Evolutionary conservation across 2,329 filamentous ascomycete genomes (phyloP), one percentile per base, ranked within the genome.

Genomic region (Camillea tinctor): DNA sequence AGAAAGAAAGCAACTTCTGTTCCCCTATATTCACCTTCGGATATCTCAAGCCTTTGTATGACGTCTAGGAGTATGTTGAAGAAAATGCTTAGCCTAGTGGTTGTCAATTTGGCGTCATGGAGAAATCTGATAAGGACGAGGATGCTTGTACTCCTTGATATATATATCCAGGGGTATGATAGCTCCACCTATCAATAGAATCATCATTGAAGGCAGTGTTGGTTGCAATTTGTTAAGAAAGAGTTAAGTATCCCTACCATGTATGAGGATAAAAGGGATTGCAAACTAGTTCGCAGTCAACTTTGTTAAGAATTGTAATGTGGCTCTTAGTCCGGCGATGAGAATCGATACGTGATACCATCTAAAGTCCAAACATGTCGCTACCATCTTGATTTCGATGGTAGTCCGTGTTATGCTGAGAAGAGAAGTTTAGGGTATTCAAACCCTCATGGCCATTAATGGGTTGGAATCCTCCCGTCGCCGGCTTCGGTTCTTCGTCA

Each of bases 401-500:
- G 49, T 66, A 71, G 20, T 59, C 50, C 15, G 62, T 55, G 23
- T 53, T 59, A 15, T 64, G 60, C 15, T 67, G 64, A 50, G 59
- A 50, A 48, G 68, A 22, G 55, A 70, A 56, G 52, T 70, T 66
- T 51, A 68, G 30, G 21, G 65, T 54, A 54, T 69, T 68, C 36
- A 71, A 66, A 50, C 61, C 60, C 23, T 56, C 58, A 23, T 60
- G 63, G 56, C 44, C 52, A 51, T 69, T 72, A 30, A 71, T 68
- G 1, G 70, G 63, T n/a, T 71, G 67, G 55, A 74, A 76, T 3
- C 65, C 49, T 11, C 59, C 56, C 0, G 67, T 52, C 1, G 59
- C 21, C 1, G 65, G 30, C 50, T 72, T 73, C 8, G 60, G 52
- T 4, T 69, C 66, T n/a, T 74, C 71, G 19, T 72, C 68, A n/a